These are phyloP conservation scores for Grigorovia humatica DNA, from an alignment of 805 yeast species.

Conservation along the genomic window DNA sequence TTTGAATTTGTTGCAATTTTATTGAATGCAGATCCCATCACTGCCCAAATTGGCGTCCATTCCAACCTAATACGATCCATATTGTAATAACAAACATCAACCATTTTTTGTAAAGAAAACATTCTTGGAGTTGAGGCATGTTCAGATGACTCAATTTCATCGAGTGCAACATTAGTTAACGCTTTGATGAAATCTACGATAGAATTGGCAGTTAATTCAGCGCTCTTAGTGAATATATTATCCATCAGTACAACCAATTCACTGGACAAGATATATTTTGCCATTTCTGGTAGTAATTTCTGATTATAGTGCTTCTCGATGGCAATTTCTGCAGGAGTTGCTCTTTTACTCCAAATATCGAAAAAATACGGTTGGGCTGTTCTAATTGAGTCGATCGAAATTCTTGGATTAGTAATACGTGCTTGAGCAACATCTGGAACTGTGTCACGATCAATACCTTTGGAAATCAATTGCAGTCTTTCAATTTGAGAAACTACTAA, in stretches of 20 bases:
- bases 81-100: conserved; percentile 94
- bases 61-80: conserved; percentile 93
- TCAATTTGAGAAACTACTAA: conserved; percentile 84
- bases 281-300: conserved; percentile 48
- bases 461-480: conserved; percentile 75
- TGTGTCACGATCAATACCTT: conserved; percentile 73
- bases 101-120: conserved; percentile 88
- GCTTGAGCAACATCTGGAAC: conserved; percentile 83
- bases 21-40: conserved; percentile 84
- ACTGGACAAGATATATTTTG: conserved; percentile 48
- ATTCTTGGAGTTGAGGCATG: conserved; percentile 76
- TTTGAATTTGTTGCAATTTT: conserved; percentile 75
- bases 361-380: conserved; percentile 37
- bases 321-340: conserved; percentile 56
- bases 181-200: conserved; percentile 84
- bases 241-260: conserved; percentile 76
- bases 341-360: conserved; percentile 44
- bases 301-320: conserved; percentile 64
- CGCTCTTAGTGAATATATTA: conserved; percentile 74
- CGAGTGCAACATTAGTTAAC: conserved; percentile 73
- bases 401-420: conserved; percentile 44
- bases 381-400: conserved; percentile 44
- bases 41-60: conserved; percentile 93
- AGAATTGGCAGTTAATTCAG: conserved; percentile 69
- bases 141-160: conserved; percentile 85